phyloP scores from a whole-genome alignment of 2,329 filamentous ascomycete genomes.

The Nemania sp. region DNA sequence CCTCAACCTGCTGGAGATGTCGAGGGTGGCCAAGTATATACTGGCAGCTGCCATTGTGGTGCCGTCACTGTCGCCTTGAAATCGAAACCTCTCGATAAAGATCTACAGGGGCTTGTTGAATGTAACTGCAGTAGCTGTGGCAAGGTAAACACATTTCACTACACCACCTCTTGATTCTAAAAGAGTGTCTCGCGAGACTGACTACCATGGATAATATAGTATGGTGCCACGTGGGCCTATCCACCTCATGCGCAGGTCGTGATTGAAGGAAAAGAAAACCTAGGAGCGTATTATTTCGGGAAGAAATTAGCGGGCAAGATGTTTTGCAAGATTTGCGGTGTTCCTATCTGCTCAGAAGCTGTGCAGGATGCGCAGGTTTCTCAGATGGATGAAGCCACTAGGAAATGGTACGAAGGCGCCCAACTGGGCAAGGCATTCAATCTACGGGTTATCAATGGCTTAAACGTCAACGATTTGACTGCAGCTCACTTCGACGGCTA shows the following conservation, averaged over 20 bases:
- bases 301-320: constrained; percentile 53
- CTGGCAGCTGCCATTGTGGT: constrained; percentile 67
- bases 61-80: constrained; percentile 59
- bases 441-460: constrained; percentile 42
- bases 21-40: constrained; percentile 57
- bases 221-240: constrained; percentile 61
- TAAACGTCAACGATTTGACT: constrained; percentile 44
- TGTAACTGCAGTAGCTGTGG: constrained; percentile 66
- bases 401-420: constrained; percentile 32
- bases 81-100: constrained; percentile 57
- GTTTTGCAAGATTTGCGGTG: constrained; percentile 64
- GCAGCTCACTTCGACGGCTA: constrained; percentile 37
- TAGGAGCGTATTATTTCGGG: constrained; percentile 55
- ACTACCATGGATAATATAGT: constrained; percentile 48
- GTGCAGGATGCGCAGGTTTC: constrained; percentile 52
- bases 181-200: not conserved
- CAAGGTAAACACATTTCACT: constrained; percentile 24
- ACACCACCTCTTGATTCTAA: not conserved
- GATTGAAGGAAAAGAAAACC: constrained; percentile 56
- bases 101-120: constrained; percentile 49
- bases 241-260: constrained; percentile 55
- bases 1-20: constrained; percentile 54
- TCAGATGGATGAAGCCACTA: constrained; percentile 48
- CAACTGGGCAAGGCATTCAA: constrained; percentile 47
- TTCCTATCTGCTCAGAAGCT: constrained; percentile 54